Conservation (phyloP, 2,329 filamentous ascomycete genomes). For the Monosporascus sp. region DNA sequence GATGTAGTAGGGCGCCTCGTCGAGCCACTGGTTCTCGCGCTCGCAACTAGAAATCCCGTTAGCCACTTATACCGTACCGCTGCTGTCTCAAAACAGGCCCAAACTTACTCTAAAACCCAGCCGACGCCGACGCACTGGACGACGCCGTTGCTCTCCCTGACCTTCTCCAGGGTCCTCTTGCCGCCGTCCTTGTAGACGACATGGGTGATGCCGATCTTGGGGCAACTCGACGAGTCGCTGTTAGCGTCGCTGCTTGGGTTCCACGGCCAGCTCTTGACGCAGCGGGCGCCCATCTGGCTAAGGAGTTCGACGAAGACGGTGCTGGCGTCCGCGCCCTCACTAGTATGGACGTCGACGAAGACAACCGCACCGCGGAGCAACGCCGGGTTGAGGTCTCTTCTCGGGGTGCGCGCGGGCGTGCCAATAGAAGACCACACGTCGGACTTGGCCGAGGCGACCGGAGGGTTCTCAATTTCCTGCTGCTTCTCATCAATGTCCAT, state of each 20-base stretch:
- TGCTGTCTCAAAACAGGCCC: not conserved
- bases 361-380: slow-evolving; percentile 68
- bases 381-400: slow-evolving; percentile 44
- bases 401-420: slow-evolving; percentile 52
- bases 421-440: slow-evolving; percentile 49
- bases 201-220: slow-evolving; percentile 73
- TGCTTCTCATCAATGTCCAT: slow-evolving; percentile 20
- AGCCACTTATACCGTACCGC: slow-evolving; percentile 12
- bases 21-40: slow-evolving; percentile 68
- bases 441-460: slow-evolving; percentile 41
- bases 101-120: slow-evolving; percentile 80
- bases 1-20: slow-evolving; percentile 64
- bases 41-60: slow-evolving; percentile 55
- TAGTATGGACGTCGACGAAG: slow-evolving; percentile 78
- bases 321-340: slow-evolving; percentile 74
- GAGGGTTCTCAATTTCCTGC: slow-evolving; percentile 18
- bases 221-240: slow-evolving; percentile 30
- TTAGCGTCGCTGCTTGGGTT: slow-evolving; percentile 42
- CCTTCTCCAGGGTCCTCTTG: slow-evolving; percentile 74
- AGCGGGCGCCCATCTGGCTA: slow-evolving; percentile 74
- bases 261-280: slow-evolving; percentile 72
- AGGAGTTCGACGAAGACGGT: slow-evolving; percentile 77
- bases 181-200: slow-evolving; percentile 87
- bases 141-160: slow-evolving; percentile 63
- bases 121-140: slow-evolving; percentile 83